Base-by-base conservation (phyloP, 2,329 filamentous ascomycete genomes). In the Venturia asperata region DNA sequence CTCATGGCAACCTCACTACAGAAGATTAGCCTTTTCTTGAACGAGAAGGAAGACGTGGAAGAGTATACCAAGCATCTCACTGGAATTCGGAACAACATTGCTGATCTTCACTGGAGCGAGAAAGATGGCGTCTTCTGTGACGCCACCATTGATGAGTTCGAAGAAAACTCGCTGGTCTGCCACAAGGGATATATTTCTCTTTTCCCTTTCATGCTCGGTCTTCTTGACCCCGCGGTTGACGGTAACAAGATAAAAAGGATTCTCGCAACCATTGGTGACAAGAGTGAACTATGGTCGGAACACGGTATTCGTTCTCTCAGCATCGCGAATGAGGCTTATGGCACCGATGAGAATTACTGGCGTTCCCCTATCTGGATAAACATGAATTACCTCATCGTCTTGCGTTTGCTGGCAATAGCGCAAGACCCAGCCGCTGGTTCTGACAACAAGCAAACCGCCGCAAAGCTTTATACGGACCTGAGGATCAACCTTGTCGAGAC, bases 321-420 rank as follows among this genome's bases (percentile, higher is more conserved):
- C 77, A 88, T 87, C 74, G 84, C 86, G 70, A 87, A 91, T 72
- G 80, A 87, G 70, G 83, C 89, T 67, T 97, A 96, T 75, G 91
- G 87, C 30, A 92, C 90, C 0, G 90, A 82, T 9, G 93, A 97
- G 79, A 96, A 97, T 77, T 97, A 97, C 79, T 97, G 94, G 93
- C 85, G 92, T 68, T 90, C 91, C 68, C 92, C 94, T 0, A 84
- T 97, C 30, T 97, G 93, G 93, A 89, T 97, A 73, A 94, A 94
- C 73, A 92, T 97, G 69, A 97, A 97, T 78, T 97, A 96, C 76
- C 80, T 97, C 70, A 87, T 90, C 62, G 78, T 97, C 63, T 85
- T 87, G 69, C 87, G 90, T 72, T 85, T 97, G 39, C 81, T 87
- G 43, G 56, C 34, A 15, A 19, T 60, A 7, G 30, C 63, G 70